Evolutionary conservation across 140 eudicot species (phyloP).

Genomic region (Flaveria floridana): DNA sequence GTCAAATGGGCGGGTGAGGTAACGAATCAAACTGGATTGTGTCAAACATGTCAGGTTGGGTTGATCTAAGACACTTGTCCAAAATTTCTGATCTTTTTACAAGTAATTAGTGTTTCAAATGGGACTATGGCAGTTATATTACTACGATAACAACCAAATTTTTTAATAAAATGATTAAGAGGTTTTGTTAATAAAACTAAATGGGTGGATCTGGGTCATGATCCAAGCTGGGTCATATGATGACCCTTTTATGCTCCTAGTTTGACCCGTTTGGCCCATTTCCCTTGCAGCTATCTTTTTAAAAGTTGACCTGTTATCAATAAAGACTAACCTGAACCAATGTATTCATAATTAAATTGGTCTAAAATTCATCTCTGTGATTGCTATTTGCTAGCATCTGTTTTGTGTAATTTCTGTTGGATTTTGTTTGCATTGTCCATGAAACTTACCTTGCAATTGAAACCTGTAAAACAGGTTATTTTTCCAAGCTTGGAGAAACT

Average conservation of each 20-base stretch:
- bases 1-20: slow-evolving; percentile 1
- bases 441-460: slow-evolving; percentile 17
- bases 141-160: background rate
- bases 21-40: slow-evolving; percentile 1
- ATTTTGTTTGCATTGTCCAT: slow-evolving; percentile 9
- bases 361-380: background rate
- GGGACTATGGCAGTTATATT: background rate
- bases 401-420: background rate
- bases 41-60: slow-evolving; percentile 3
- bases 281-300: background rate
- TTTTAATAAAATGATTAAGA: background rate
- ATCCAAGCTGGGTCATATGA: background rate
- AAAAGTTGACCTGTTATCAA: background rate
- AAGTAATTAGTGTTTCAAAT: background rate
- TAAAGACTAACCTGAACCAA: background rate
- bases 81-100: background rate
- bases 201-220: slow-evolving; percentile 1
- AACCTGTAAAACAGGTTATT: slow-evolving; percentile 27
- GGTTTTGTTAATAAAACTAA: slow-evolving; percentile 8
- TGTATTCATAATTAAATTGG: background rate
- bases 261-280: background rate
- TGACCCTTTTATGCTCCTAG: slow-evolving; percentile 12
- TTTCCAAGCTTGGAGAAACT: slow-evolving; percentile 49
- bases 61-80: background rate
- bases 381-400: slow-evolving; percentile 12